Percentiles rank a stretch among this genome's conserved stretches.
Evolutionary conservation across 768 basidiomycete species (phyloP).

Genomic region (Cyclocybe aegerita): DNA sequence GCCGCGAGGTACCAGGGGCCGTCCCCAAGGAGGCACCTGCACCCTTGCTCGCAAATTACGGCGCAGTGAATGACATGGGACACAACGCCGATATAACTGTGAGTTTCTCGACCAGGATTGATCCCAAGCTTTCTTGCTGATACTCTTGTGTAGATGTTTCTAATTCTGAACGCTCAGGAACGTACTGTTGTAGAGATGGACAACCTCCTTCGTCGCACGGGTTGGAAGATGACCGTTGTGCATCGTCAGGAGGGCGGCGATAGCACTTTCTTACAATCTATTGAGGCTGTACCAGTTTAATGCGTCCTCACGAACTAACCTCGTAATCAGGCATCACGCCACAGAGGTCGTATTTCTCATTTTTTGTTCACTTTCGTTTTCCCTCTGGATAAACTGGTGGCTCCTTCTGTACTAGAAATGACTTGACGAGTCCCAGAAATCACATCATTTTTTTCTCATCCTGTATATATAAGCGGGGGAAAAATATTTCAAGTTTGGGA

Average conservation of each 20-base stretch:
- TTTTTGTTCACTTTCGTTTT: too few species aligned
- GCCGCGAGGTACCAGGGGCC: slow-evolving; percentile 18
- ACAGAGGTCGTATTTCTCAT: too few species aligned
- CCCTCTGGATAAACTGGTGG: too few species aligned
- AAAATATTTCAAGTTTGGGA: too few species aligned
- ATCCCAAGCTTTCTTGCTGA: neutral
- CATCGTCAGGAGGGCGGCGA: slow-evolving; percentile 17
- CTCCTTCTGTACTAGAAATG: too few species aligned
- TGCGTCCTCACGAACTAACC: too few species aligned
- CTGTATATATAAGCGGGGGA: too few species aligned
- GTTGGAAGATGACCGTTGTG: slow-evolving; percentile 32
- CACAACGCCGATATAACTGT: slow-evolving; percentile 37
- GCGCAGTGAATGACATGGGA: slow-evolving; percentile 32
- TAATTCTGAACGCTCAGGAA: slow-evolving; percentile 37
- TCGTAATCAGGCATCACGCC: too few species aligned
- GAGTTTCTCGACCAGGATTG: slow-evolving; percentile 10
- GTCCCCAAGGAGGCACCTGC: slow-evolving; percentile 26
- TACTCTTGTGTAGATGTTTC: slow-evolving; percentile 32
- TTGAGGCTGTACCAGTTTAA: slow-evolving; percentile 22
- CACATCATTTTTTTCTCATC: too few species aligned
- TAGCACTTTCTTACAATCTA: slow-evolving; percentile 18
- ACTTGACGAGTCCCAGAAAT: too few species aligned
- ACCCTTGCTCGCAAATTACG: slow-evolving; percentile 39
- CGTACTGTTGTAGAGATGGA: slow-evolving; percentile 33
- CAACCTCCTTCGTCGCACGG: slow-evolving; percentile 24